These are phyloP conservation scores for Henckelia pumila DNA, from an alignment of 257 asterid genomes.

Conservation along the genomic window DNA sequence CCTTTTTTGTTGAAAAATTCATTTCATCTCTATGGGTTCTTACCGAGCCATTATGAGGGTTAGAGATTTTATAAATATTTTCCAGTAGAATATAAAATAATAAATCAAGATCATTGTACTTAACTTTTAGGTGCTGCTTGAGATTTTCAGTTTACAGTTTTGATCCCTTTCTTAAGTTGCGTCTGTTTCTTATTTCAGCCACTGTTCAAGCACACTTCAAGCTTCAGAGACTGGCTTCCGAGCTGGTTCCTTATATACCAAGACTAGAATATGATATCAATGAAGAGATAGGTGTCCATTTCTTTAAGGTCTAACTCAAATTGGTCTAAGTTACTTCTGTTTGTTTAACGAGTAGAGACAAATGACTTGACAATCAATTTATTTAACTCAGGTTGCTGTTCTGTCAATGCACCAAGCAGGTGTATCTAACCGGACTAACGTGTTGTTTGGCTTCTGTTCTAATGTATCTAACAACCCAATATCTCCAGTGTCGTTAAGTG, in stretches of 20 bases:
- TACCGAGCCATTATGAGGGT: background rate
- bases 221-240: slow-evolving; percentile 60
- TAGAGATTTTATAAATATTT: background rate
- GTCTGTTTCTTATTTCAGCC: slow-evolving; percentile 53
- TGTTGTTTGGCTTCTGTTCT: slow-evolving; percentile 73
- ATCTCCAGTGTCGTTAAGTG: slow-evolving; percentile 41
- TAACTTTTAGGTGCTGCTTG: slow-evolving; percentile 13
- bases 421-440: slow-evolving; percentile 61
- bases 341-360: slow-evolving; percentile 1
- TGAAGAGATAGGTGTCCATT: slow-evolving; percentile 72
- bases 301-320: slow-evolving; percentile 56
- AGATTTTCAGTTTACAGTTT: background rate
- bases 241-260: slow-evolving; percentile 58
- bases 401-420: slow-evolving; percentile 62
- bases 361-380: slow-evolving; percentile 19
- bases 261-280: slow-evolving; percentile 68
- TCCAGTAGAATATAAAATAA: background rate
- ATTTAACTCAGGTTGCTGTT: slow-evolving; percentile 55
- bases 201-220: slow-evolving; percentile 68
- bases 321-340: slow-evolving; percentile 12
- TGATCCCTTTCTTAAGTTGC: slow-evolving; percentile 15
- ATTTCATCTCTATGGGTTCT: too few species aligned
- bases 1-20: background rate
- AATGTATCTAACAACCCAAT: slow-evolving; percentile 48
- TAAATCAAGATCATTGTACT: background rate